Conservation (phyloP, 2,329 filamentous ascomycete species). For the Albifimbria verrucaria region DNA sequence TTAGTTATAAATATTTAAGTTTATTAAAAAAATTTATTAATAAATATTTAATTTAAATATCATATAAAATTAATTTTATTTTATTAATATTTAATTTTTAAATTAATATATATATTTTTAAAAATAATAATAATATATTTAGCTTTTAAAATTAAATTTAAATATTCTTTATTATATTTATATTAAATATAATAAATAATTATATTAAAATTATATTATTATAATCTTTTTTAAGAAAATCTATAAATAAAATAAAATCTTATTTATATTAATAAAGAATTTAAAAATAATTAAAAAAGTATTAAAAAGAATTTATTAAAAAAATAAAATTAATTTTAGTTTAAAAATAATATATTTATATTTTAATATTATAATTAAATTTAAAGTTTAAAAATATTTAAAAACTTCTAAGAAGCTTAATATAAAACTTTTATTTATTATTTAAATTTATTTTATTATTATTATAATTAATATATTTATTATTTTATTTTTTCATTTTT, state of each 20-base stretch:
- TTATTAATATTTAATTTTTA: conserved; percentile 2
- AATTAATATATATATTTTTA: too few relatives aligned
- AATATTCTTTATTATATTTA: background rate
- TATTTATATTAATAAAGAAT: background rate
- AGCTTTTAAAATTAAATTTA: background rate
- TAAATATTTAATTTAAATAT: background rate
- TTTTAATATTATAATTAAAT: too few relatives aligned
- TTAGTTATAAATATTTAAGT: background rate
- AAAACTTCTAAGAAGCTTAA: background rate
- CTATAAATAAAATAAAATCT: background rate
- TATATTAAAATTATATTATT: too few relatives aligned
- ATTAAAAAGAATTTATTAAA: background rate
- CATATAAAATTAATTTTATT: background rate
- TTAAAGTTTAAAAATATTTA: too few relatives aligned
- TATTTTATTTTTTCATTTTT: background rate
- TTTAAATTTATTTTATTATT: background rate
- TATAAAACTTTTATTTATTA: background rate
- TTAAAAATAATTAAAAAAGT: background rate
- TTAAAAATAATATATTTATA: background rate
- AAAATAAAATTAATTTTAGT: background rate
- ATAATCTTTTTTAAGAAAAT: too few relatives aligned
- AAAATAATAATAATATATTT: background rate
- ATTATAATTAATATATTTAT: too few relatives aligned
- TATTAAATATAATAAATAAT: conserved; percentile 1
- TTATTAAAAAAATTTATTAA: background rate